These are phyloP conservation scores for Gaertneriomyces semiglobifer DNA, from an alignment of 192 early-diverging fungal genomes.

Conservation along the genomic window DNA sequence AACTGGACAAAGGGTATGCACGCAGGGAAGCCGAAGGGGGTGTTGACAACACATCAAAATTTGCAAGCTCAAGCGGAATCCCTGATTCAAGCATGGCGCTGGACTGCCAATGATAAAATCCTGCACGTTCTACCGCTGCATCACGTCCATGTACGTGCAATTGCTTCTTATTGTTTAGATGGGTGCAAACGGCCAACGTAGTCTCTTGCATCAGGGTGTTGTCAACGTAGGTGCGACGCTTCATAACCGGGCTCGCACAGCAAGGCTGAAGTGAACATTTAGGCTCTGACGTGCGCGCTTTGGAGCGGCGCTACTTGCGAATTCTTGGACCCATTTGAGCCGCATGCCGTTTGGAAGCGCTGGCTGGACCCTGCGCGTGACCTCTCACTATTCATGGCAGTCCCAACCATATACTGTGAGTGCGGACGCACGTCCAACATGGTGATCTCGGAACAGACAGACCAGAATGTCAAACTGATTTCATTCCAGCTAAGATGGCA, in stretches of 20 bases:
- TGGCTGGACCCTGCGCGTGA: slow-evolving; percentile 51
- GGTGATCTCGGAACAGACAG: background rate
- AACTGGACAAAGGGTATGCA: background rate
- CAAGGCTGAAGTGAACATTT: slow-evolving; percentile 29
- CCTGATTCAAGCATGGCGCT: slow-evolving; percentile 70
- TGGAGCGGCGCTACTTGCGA: slow-evolving; percentile 73
- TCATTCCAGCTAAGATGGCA: slow-evolving; percentile 56
- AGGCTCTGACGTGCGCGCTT: slow-evolving; percentile 67
- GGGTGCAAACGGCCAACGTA: background rate
- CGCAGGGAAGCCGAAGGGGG: slow-evolving; percentile 77
- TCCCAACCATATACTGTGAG: slow-evolving; percentile 78
- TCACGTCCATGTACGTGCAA: slow-evolving; percentile 65
- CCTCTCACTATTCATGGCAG: slow-evolving; percentile 81
- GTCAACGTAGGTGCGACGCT: slow-evolving; percentile 2
- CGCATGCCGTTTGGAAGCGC: slow-evolving; percentile 60
- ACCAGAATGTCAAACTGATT: background rate
- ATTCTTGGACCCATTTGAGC: slow-evolving; percentile 69
- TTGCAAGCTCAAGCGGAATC: slow-evolving; percentile 64
- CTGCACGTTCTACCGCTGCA: slow-evolving; percentile 80
- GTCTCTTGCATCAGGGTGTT: background rate
- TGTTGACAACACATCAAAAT: slow-evolving; percentile 66
- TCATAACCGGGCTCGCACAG: background rate
- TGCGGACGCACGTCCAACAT: slow-evolving; percentile 9
- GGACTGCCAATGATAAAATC: slow-evolving; percentile 62
- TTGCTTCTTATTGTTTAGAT: slow-evolving; percentile 21